Base-by-base conservation (phyloP, 2,329 filamentous ascomycete species). In the Xylariaceae sp. region DNA sequence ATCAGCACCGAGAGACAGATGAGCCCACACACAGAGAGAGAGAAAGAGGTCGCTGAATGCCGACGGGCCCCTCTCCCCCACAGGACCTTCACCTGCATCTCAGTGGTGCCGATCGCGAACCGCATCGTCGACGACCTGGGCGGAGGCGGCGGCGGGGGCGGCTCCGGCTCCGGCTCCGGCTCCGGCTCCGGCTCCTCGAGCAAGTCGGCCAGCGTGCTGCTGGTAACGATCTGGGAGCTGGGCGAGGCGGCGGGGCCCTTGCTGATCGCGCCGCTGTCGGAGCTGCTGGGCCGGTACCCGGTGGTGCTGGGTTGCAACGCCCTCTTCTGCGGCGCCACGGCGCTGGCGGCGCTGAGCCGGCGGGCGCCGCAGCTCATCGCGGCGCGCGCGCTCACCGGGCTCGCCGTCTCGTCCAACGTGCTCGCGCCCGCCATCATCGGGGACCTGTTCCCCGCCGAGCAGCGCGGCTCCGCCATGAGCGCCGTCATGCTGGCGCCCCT, bases 141-240 rank as follows among this genome's bases (percentile, higher is more conserved):
- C 37, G 33, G 46, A 13, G 53, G 57, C n/a, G 52, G 62, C 37
- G 32, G 46, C 13, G n/a, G n/a, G n/a, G n/a, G n/a, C n/a, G n/a
- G n/a, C n/a, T n/a, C n/a, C n/a, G n/a, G n/a, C n/a, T n/a, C n/a
- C n/a, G n/a, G n/a, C n/a, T n/a, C n/a, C n/a, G n/a, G n/a, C n/a
- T n/a, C n/a, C n/a, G n/a, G n/a, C n/a, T n/a, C n/a, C n/a, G 53
- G 58, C n/a, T 42, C 49, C 8, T 46, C 56, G 18, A 60, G 58
- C 52, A 66, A 66, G 36, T 65, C 67, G 0, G 60, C 69, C 12
- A 65, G 61, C 44, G 68, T 73, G 24, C 61, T 88, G 28, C 75
- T 85, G 34, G 76, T 86, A 7, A 83, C 79, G 1, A 75, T 84
- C 38, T 81, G 80, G 66, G 72, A 87, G 39, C 67, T 84, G 0